phyloP scores from a whole-genome alignment of 2,329 filamentous ascomycete genomes.

The Plectosphaerella sp. region DNA sequence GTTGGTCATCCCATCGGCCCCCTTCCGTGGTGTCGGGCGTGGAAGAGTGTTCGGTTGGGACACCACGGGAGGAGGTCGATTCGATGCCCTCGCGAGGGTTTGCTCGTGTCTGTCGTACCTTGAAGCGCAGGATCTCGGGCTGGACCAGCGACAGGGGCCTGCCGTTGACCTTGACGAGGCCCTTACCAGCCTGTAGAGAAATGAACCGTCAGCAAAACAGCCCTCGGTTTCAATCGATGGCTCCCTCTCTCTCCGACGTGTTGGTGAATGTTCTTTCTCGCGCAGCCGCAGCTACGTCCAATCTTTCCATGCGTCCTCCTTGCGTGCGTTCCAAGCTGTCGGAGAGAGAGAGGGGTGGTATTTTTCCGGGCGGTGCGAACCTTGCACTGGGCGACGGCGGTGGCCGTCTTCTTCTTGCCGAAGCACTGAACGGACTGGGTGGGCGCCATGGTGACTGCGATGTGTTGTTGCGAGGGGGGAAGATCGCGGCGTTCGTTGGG shows the following conservation, averaged over 20 bases:
- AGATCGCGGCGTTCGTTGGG: slow-evolving; percentile 6
- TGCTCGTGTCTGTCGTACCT: slow-evolving; percentile 52
- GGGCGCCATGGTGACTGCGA: slow-evolving; percentile 64
- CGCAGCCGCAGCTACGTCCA: not conserved
- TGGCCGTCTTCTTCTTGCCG: slow-evolving; percentile 96
- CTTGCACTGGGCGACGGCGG: slow-evolving; percentile 90
- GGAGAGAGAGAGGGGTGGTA: not conserved
- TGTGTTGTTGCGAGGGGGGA: slow-evolving; percentile 7
- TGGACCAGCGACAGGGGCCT: slow-evolving; percentile 90
- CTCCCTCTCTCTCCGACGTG: not conserved
- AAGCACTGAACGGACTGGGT: slow-evolving; percentile 92
- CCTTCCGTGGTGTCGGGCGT: not conserved
- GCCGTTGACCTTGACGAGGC: slow-evolving; percentile 98
- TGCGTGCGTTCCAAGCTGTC: not conserved
- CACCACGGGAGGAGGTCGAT: too few relatives aligned
- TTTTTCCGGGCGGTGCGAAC: slow-evolving; percentile 33
- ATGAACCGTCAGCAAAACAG: slow-evolving; percentile 20
- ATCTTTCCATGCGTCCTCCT: slow-evolving; percentile 5
- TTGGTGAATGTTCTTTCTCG: not conserved
- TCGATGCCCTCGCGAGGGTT: not conserved
- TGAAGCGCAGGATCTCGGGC: slow-evolving; percentile 96
- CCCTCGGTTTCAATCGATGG: slow-evolving; percentile 2
- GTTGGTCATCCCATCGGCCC: not conserved
- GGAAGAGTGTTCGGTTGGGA: too few relatives aligned
- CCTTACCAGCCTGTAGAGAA: slow-evolving; percentile 39